These are phyloP conservation scores for Triticum aestivum DNA, from an alignment of 176 grass and related monocot genomes.

Conservation along the genomic window IWGSC_CS_RefSeq_v2.1 NC_057796.1:478591721-478592220, in stretches of 20 bases:
- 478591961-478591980: constrained; percentile 87
- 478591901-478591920: background rate
- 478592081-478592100: background rate
- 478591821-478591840: constrained; percentile 47
- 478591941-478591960: constrained; percentile 36
- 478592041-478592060: no score
- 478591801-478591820: no score
- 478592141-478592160: background rate
- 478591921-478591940: background rate
- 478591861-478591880: constrained; percentile 87
- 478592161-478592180: background rate
- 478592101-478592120: background rate
- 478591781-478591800: constrained; percentile 70
- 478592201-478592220: background rate
- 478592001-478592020: constrained; percentile 84
- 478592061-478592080: background rate
- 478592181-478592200: background rate
- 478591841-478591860: constrained; percentile 56
- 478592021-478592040: constrained; percentile 70
- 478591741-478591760: constrained; percentile 29
- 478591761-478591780: constrained; percentile 75
- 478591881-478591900: constrained; percentile 83
- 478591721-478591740: constrained; percentile 71
- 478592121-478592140: background rate
- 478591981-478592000: constrained; percentile 84